Percentiles rank a stretch among this genome's conserved stretches.
Conservation (phyloP, 2,329 filamentous ascomycete species). For the Sporothrix pseudoabietina region DNA sequence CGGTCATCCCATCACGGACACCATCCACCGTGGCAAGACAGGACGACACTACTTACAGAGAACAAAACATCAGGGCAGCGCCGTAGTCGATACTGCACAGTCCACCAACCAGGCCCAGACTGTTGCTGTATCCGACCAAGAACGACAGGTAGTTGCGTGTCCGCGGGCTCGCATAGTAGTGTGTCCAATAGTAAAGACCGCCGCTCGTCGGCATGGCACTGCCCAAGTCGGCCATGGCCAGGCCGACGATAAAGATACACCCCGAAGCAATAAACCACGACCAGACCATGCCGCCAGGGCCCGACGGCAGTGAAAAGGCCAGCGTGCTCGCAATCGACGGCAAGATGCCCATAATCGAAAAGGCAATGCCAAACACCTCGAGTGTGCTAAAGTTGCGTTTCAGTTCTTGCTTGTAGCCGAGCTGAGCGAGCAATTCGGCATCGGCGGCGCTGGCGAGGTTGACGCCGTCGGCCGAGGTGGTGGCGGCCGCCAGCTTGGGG, state of each 20-base stretch:
- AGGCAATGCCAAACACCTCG: constrained; percentile 63
- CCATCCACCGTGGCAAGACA: not conserved
- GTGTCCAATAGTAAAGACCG: constrained; percentile 62
- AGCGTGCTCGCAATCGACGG: constrained; percentile 63
- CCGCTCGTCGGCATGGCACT: constrained; percentile 61
- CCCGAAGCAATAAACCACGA: constrained; percentile 61
- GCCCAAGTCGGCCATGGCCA: constrained; percentile 59
- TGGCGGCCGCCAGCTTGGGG: constrained; percentile 26
- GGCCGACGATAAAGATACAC: constrained; percentile 61
- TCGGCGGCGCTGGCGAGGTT: constrained; percentile 39
- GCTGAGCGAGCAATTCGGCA: constrained; percentile 39
- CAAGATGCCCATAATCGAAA: constrained; percentile 62
- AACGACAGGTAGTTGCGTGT: constrained; percentile 61
- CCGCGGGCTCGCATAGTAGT: constrained; percentile 58
- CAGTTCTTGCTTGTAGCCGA: constrained; percentile 58
- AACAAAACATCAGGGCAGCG: constrained; percentile 60
- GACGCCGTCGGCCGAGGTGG: constrained; percentile 34
- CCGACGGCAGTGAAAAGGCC: constrained; percentile 60
- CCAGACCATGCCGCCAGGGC: constrained; percentile 64
- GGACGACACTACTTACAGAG: constrained; percentile 45
- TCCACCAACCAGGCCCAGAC: constrained; percentile 61
- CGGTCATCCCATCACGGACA: not conserved
- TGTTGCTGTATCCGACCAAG: constrained; percentile 63
- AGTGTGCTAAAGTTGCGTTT: constrained; percentile 62
- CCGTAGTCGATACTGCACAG: constrained; percentile 63